phyloP scores from a whole-genome alignment of 2,329 filamentous ascomycete genomes.

The Zymoseptoria brevis region DNA sequence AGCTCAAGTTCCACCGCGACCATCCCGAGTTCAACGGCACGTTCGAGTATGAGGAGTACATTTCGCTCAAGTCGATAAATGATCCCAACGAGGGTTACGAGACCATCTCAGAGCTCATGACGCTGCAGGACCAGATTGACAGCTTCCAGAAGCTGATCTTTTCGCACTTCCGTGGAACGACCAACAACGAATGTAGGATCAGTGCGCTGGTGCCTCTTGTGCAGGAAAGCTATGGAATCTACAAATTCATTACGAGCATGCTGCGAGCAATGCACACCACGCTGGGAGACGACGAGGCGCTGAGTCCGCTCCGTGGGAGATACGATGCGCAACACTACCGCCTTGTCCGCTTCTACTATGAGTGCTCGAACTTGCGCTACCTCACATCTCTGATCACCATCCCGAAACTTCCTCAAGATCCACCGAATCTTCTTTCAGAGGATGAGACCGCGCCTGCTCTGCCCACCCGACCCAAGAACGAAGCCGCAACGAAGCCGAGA shows the following conservation, averaged over 20 bases:
- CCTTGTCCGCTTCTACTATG: conserved; percentile 96
- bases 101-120: conserved; percentile 94
- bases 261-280: conserved; percentile 86
- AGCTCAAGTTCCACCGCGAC: conserved; percentile 91
- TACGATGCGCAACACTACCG: conserved; percentile 97
- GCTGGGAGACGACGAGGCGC: conserved; percentile 85
- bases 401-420: conserved; percentile 88
- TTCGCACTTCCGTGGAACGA: conserved; percentile 83
- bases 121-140: conserved; percentile 94
- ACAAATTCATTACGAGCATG: conserved; percentile 99
- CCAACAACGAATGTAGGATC: conserved; percentile 94
- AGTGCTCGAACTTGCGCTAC: conserved; percentile 95
- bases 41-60: conserved; percentile 98
- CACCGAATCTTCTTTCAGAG: conserved; percentile 78
- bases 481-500: conserved; percentile 61
- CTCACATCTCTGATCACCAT: conserved; percentile 93
- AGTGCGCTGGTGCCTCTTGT: conserved; percentile 88
- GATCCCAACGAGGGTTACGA: conserved; percentile 97
- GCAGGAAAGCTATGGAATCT: conserved; percentile 97
- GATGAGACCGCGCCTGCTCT: conserved; percentile 71
- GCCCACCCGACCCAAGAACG: conserved; percentile 61
- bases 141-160: conserved; percentile 98
- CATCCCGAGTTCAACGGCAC: conserved; percentile 98
- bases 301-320: conserved; percentile 76
- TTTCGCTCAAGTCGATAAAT: conserved; percentile 95